Percentiles rank a stretch among this genome's conserved stretches.
These are phyloP conservation scores for Phlyctochytrium bullatum DNA, from an alignment of 192 early-diverging fungal genomes.

Conservation along the genomic window DNA sequence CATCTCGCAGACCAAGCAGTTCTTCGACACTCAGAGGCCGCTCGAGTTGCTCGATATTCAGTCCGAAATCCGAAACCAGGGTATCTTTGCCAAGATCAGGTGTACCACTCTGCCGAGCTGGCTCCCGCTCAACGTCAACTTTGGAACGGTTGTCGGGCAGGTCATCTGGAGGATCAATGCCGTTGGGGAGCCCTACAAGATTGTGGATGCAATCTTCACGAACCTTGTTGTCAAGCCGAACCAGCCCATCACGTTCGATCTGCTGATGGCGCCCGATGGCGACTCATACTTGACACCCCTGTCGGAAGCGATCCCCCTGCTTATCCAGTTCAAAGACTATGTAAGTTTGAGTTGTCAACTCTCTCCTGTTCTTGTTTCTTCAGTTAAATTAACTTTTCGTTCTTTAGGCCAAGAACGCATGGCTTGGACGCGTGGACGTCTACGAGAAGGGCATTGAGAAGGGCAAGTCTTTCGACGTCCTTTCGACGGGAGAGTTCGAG, in stretches of 20 bases:
- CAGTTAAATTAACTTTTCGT: background rate
- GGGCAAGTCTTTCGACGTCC: background rate
- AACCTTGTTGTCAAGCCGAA: constrained; percentile 11
- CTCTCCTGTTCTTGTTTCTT: background rate
- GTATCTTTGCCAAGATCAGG: constrained; percentile 7
- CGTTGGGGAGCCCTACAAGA: background rate
- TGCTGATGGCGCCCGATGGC: constrained; percentile 1
- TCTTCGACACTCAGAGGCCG: constrained; percentile 1
- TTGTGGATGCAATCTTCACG: constrained; percentile 12
- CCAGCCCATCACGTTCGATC: background rate
- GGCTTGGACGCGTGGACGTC: background rate
- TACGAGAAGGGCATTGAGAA: background rate
- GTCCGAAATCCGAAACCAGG: constrained; percentile 1
- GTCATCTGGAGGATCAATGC: constrained; percentile 6
- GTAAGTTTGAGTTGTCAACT: constrained; percentile 4
- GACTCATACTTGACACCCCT: background rate
- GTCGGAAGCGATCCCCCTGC: background rate
- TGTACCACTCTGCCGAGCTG: background rate
- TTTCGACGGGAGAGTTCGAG: background rate
- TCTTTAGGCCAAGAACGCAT: constrained; percentile 1
- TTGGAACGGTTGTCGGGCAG: constrained; percentile 7
- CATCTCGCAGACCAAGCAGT: background rate
- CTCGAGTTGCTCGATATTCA: constrained; percentile 10
- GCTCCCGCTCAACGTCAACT: constrained; percentile 21
- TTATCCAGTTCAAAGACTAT: constrained; percentile 2